These are phyloP conservation scores for Debaryomyces subglobosus DNA, from an alignment of 1,139 yeast genomes.

Conservation along the genomic window DNA sequence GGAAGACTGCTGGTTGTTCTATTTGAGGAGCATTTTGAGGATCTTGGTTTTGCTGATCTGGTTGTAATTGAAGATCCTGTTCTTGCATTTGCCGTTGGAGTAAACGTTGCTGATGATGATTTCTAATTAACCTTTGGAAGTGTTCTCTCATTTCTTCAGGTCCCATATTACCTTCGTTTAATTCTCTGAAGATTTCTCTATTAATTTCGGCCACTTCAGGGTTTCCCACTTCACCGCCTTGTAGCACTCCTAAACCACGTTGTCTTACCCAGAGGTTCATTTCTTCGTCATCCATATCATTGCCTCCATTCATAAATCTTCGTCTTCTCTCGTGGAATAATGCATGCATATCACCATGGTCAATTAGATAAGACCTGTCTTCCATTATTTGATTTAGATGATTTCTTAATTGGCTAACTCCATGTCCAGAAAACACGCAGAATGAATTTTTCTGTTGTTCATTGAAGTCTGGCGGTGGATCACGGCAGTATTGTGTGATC, in stretches of 20 bases:
- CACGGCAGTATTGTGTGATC: conserved; percentile 84
- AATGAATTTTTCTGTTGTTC: conserved; percentile 84
- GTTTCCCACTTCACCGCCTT: conserved; percentile 19
- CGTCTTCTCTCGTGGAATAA: conserved; percentile 38
- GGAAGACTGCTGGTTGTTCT: conserved; percentile 47
- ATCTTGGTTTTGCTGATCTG: conserved; percentile 11
- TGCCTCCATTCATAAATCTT: conserved; percentile 26
- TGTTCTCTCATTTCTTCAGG: conserved; percentile 46
- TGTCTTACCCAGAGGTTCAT: conserved; percentile 37
- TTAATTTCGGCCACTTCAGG: conserved; percentile 35
- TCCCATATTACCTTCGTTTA: conserved; percentile 37
- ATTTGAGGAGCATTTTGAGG: conserved; percentile 46
- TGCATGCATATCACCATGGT: conserved; percentile 42
- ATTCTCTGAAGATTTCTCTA: conserved; percentile 39
- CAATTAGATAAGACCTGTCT: conserved; percentile 44
- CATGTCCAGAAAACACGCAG: conserved; percentile 93
- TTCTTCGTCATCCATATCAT: conserved; percentile 29
- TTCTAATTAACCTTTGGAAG: conserved; percentile 37
- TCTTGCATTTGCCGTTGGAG: conserved; percentile 20
- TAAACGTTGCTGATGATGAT: conserved; percentile 31
- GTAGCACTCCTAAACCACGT: conserved; percentile 38
- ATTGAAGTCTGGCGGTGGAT: conserved; percentile 93
- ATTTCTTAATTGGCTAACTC: conserved; percentile 73
- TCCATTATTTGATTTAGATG: conserved; percentile 55
- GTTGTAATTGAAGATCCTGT: conserved; percentile 12